Evolutionary conservation across 495 filamentous ascomycete species (phyloP).

Genomic region (Cercophora sp.): DNA sequence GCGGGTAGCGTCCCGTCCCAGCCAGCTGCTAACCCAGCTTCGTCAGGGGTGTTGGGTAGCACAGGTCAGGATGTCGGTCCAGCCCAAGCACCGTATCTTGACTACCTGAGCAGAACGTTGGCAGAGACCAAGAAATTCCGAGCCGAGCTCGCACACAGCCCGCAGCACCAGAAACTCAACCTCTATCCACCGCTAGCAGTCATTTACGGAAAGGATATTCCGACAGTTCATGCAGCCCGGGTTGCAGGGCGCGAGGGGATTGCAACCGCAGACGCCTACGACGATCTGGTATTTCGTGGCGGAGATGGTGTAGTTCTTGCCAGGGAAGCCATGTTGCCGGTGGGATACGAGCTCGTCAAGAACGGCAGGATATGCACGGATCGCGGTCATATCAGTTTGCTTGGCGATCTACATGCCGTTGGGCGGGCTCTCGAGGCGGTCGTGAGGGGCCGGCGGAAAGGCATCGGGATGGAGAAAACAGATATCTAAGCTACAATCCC

Average conservation of each 20-base stretch:
- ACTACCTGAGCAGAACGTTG: constrained; percentile 77
- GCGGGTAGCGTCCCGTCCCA: constrained; percentile 33
- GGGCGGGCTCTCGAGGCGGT: constrained; percentile 70
- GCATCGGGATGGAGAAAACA: constrained; percentile 69
- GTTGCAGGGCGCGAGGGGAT: constrained; percentile 63
- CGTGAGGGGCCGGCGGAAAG: constrained; percentile 59
- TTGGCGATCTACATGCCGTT: constrained; percentile 81
- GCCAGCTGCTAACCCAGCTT: too few species aligned
- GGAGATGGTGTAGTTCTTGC: constrained; percentile 92
- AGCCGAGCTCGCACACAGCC: constrained; percentile 58
- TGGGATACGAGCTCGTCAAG: constrained; percentile 67
- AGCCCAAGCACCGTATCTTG: constrained; percentile 39
- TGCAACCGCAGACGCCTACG: constrained; percentile 73
- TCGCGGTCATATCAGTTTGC: constrained; percentile 76
- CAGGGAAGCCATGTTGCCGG: constrained; percentile 77
- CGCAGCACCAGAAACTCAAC: constrained; percentile 58
- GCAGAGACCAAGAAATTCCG: constrained; percentile 69
- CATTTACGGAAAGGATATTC: constrained; percentile 83
- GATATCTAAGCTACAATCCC: too few species aligned
- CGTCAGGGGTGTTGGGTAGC: background rate
- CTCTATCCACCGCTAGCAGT: constrained; percentile 76
- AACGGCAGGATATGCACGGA: constrained; percentile 75
- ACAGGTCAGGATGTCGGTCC: constrained; percentile 16
- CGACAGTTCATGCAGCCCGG: constrained; percentile 76
- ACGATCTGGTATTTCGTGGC: constrained; percentile 78